Evolutionary conservation across 2,329 filamentous ascomycete species (phyloP), one percentile per base, ranked within the genome.

Genomic region (Bipolaris sorokiniana): DNA sequence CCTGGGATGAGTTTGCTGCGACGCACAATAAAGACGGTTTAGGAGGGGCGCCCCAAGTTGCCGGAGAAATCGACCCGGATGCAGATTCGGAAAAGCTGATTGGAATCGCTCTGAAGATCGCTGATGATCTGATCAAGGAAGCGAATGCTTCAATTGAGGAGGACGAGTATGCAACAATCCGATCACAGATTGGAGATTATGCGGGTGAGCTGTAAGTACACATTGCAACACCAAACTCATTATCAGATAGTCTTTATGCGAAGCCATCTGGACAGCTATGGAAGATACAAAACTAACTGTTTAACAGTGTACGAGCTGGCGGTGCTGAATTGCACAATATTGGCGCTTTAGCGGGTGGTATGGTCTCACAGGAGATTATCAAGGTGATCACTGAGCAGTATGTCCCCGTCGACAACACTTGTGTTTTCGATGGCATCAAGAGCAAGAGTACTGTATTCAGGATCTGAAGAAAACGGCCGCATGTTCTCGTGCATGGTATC

Each of bases 331-430:
- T 99, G 58, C 95, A 99, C 80, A 98, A 97, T 73, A 90, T 96
- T 54, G 90, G 93, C 31, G 89, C 93, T 23, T 79, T 97, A 54
- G 90, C 88, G 1, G 96, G 95, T 28, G 96, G 95, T 3, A 90
- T 99, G 81, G 90, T 96, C 46, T 92, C 94, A n/a, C 96, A 99
- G 77, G 95, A 99, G 79, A 86, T 94, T 61, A 96, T 99, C 79
- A 99, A 99, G 74, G 84, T 87, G 76, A 86, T 94, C 42, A 89
- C 86, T n/a, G 82, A 83, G 67, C 86, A 89, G 75, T 89, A 88
- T 69, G 79, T 87, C 10, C 86, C 86, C 1, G 78, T 88, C 7
- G 84, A 88, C 71, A 87, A 88, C 58, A 86, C 83, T 0, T 87
- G 85, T 66, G 72, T 88, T 22, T 88, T 87, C 63, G 85, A 88